Evolutionary conservation across 2,329 filamentous ascomycete genomes (phyloP).

Genomic region (Trichoderma sp.): DNA sequence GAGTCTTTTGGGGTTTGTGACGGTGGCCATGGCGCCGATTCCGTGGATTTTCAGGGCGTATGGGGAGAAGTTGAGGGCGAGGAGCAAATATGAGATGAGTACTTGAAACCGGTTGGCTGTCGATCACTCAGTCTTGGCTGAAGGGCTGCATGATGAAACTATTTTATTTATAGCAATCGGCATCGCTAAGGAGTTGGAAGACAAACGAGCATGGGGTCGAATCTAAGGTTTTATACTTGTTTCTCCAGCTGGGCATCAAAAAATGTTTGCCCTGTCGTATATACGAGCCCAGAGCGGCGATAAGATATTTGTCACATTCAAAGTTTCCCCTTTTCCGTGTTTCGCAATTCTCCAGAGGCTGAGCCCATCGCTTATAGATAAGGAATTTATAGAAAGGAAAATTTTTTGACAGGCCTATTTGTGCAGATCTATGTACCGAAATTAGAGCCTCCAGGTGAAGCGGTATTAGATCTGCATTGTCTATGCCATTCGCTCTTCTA

Average conservation of each 20-base stretch:
- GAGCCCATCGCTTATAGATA: conserved; percentile 2
- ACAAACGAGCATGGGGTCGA: background rate
- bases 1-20: conserved; percentile 44
- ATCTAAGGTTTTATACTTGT: background rate
- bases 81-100: conserved; percentile 35
- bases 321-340: background rate
- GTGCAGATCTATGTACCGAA: conserved; percentile 5
- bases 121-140: background rate
- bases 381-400: background rate
- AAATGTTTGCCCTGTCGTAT: background rate
- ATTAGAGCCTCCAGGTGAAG: background rate
- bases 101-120: conserved; percentile 17
- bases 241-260: background rate
- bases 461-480: conserved; percentile 1
- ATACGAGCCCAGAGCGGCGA: background rate
- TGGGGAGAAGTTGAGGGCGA: conserved; percentile 30
- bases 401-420: background rate
- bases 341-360: conserved; percentile 11
- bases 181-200: background rate
- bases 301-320: background rate
- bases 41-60: conserved; percentile 37
- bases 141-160: background rate
- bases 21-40: conserved; percentile 41
- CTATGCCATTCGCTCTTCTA: background rate
- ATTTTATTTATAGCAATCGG: background rate